A percentile compares a stretch with the other conserved stretches of the same genome.
Evolutionary conservation across 75 land plant genomes (phyloP).

Genomic region (Sequoiadendron giganteum): DNA sequence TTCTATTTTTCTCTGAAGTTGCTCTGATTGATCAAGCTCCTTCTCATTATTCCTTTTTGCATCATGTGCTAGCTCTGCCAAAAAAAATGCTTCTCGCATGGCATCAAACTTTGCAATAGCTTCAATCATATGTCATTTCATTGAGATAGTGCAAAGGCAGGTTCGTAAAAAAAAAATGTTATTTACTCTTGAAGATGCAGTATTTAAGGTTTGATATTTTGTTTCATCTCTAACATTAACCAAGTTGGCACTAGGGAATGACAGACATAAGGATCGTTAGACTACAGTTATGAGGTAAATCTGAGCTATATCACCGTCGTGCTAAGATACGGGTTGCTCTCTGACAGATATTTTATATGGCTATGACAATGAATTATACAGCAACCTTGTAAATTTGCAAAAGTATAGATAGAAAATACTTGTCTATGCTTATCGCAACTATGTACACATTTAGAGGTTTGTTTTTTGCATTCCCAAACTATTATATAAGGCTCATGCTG

Average conservation of each 20-base stretch:
- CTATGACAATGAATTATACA: neutral
- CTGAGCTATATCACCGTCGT: neutral
- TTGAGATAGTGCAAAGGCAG: neutral
- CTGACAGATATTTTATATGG: neutral
- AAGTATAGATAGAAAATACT: neutral
- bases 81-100: no score
- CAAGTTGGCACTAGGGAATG: neutral
- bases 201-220: neutral
- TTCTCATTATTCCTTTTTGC: no score
- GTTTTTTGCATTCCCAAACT: neutral
- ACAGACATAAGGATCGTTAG: neutral
- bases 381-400: neutral
- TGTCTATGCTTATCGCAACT: neutral
- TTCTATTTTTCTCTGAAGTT: no score
- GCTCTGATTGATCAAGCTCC: no score
- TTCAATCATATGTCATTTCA: no score
- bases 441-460: neutral
- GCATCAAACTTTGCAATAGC: no score
- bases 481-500: neutral
- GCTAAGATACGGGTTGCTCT: neutral
- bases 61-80: no score
- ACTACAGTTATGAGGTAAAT: neutral
- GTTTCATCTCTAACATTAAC: neutral
- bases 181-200: neutral
- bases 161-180: neutral